Evolutionary conservation across 768 basidiomycete genomes (phyloP).

Genomic region (Tulasnella sp.): DNA sequence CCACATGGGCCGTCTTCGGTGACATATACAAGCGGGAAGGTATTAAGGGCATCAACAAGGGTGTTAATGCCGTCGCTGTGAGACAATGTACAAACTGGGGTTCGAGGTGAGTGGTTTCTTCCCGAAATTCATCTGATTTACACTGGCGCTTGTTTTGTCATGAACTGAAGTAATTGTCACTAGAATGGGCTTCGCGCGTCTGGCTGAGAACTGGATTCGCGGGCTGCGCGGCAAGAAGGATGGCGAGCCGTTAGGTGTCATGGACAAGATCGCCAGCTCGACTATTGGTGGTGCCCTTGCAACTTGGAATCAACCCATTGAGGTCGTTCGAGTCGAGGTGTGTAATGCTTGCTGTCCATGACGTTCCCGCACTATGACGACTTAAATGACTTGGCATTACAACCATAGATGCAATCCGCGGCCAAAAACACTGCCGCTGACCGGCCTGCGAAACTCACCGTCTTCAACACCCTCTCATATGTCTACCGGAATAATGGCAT

Average conservation of each 20-base stretch:
- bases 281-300: constrained; percentile 84
- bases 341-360: constrained; percentile 9
- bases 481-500: constrained; percentile 96
- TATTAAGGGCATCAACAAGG: constrained; percentile 94
- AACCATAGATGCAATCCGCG: constrained; percentile 99
- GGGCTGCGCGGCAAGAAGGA: constrained; percentile 69
- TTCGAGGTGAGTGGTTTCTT: constrained; percentile 49
- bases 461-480: constrained; percentile 82
- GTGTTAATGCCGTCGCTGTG: constrained; percentile 89
- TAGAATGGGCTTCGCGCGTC: constrained; percentile 93
- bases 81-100: constrained; percentile 93
- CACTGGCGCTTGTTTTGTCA: background rate
- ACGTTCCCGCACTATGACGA: background rate
- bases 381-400: constrained; percentile 16
- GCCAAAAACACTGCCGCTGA: constrained; percentile 68
- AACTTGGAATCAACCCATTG: constrained; percentile 99
- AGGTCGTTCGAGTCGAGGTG: constrained; percentile 94
- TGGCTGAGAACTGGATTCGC: constrained; percentile 75
- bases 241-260: constrained; percentile 55
- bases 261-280: constrained; percentile 84
- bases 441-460: constrained; percentile 85
- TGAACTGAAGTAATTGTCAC: background rate
- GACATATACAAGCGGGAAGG: constrained; percentile 94
- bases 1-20: constrained; percentile 87
- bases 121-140: background rate